These are phyloP conservation scores for Aspergillus candidus DNA, from an alignment of 2,329 filamentous ascomycete genomes.

Conservation along the genomic window DNA sequence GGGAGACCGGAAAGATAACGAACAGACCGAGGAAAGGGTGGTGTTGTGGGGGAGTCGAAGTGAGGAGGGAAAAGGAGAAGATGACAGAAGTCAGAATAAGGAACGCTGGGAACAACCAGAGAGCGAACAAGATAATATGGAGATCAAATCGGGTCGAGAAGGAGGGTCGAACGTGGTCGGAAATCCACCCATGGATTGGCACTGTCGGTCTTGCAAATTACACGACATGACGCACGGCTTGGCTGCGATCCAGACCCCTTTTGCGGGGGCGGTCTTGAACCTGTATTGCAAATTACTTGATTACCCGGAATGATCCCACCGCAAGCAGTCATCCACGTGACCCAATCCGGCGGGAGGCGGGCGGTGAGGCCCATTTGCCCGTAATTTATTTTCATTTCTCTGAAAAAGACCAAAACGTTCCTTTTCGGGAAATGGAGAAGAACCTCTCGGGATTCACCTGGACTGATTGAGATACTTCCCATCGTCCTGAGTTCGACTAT, in stretches of 20 bases:
- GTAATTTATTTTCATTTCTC: conserved; percentile 3
- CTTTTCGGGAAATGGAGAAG: conserved; percentile 4
- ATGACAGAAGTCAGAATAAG: conserved; percentile 1
- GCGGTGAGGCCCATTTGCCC: neutral
- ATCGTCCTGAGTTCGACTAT: too few species aligned
- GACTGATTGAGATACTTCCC: too few species aligned
- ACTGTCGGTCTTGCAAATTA: conserved; percentile 12
- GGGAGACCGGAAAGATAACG: conserved; percentile 1
- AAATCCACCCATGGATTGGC: conserved; percentile 5
- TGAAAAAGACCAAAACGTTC: conserved; percentile 21
- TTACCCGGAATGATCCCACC: conserved; percentile 14
- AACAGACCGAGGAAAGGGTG: neutral
- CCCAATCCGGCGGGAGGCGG: conserved; percentile 3
- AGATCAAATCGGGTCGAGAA: conserved; percentile 7
- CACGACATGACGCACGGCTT: conserved; percentile 9
- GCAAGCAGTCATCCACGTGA: conserved; percentile 15
- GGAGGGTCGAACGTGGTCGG: conserved; percentile 36
- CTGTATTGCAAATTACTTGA: conserved; percentile 15
- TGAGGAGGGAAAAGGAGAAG: conserved; percentile 2
- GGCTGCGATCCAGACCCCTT: conserved; percentile 7
- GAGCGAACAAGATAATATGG: conserved; percentile 17
- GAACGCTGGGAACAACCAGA: conserved; percentile 1
- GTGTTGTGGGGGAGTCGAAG: neutral
- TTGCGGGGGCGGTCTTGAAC: neutral
- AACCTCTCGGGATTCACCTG: too few species aligned